These are phyloP conservation scores for Chaetomium fimeti DNA, from an alignment of 495 filamentous ascomycete species.

Conservation along the genomic window DNA sequence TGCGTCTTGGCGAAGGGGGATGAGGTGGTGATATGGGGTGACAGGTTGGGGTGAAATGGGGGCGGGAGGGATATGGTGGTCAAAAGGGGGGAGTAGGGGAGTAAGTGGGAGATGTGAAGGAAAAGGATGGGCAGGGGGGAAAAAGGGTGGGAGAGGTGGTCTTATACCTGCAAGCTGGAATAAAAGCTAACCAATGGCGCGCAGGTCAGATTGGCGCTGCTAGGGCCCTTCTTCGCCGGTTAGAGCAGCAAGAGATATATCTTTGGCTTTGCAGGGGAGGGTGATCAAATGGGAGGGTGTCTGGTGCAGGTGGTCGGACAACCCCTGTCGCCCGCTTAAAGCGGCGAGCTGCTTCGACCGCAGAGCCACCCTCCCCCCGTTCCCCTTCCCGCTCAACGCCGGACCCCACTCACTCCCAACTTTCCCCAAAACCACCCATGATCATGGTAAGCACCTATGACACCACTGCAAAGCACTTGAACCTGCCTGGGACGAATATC, in stretches of 20 bases:
- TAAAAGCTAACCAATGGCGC: constrained; percentile 9
- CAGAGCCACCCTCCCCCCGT: not conserved
- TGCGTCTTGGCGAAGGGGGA: constrained; percentile 11
- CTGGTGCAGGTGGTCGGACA: not conserved
- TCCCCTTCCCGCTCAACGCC: not conserved
- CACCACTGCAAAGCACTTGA: not conserved
- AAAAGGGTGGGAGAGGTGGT: constrained; percentile 7
- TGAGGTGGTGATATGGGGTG: not conserved
- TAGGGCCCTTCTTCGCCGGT: not conserved
- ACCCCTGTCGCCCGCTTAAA: constrained; percentile 9
- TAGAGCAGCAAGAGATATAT: constrained; percentile 8
- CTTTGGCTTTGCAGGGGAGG: not conserved
- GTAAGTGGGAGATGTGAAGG: not conserved
- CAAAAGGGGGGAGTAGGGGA: not conserved
- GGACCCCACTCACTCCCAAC: not conserved
- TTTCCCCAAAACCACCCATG: not conserved
- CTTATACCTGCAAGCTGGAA: constrained; percentile 12
- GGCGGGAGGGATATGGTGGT: not conserved
- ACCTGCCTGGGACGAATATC: not conserved
- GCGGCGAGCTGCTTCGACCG: not conserved
- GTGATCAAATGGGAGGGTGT: constrained; percentile 1
- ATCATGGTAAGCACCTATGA: not conserved
- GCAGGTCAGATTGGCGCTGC: not conserved
- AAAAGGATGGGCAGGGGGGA: not conserved
- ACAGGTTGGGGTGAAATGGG: not conserved